Evolutionary conservation across 805 yeast species (phyloP).

Genomic region (Suhomyces emberorum): DNA sequence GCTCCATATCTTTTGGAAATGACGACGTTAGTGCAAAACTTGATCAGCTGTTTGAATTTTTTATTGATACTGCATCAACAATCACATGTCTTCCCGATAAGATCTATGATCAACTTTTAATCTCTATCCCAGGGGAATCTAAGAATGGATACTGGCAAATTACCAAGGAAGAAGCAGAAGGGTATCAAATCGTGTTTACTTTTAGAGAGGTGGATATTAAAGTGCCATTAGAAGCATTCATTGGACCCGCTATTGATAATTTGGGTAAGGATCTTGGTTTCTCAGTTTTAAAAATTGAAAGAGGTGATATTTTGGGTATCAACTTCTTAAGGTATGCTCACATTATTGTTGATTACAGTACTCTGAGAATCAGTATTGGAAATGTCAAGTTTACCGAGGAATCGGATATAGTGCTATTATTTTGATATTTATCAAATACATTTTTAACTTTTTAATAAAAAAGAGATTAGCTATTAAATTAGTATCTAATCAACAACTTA

Average conservation of each 20-base stretch:
- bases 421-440: no score
- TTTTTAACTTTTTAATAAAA: no score
- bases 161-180: constrained; percentile 17
- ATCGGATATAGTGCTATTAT: no score
- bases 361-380: no score
- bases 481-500: no score
- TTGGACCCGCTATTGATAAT: constrained; percentile 12
- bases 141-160: constrained; percentile 4
- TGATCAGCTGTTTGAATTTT: constrained; percentile 1
- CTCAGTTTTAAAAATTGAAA: not conserved
- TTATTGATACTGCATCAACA: constrained; percentile 8
- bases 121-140: not conserved
- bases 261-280: not conserved
- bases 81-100: not conserved
- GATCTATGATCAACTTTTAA: not conserved
- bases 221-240: constrained; percentile 42
- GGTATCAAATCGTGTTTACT: constrained; percentile 36
- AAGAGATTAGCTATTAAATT: no score
- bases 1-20: not conserved
- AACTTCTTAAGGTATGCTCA: constrained; percentile 61
- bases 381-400: no score
- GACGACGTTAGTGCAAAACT: not conserved
- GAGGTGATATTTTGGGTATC: constrained; percentile 50
- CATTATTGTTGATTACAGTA: no score
- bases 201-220: constrained; percentile 56